A percentile compares a stretch with the other conserved stretches of the same genome.
These are phyloP conservation scores for Madurella fahalii DNA, from an alignment of 2,329 filamentous ascomycete genomes.

Conservation along the genomic window DNA sequence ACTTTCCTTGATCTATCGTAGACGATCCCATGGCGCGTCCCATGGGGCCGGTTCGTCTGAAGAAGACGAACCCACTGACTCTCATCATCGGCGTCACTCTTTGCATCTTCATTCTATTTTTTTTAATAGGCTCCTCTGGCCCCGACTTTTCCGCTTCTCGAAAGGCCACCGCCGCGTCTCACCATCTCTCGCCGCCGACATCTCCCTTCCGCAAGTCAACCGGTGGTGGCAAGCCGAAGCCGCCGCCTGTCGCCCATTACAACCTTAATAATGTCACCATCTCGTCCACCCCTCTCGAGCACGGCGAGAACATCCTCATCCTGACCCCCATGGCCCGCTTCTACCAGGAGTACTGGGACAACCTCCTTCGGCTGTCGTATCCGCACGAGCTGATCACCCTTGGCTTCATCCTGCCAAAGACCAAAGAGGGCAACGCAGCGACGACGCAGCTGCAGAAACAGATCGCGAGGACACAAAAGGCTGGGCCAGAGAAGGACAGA, in stretches of 20 bases:
- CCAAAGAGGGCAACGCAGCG: slow-evolving; percentile 83
- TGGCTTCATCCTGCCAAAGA: slow-evolving; percentile 94
- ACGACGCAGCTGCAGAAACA: slow-evolving; percentile 78
- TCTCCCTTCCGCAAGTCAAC: slow-evolving; percentile 64
- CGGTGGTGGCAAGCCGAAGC: slow-evolving; percentile 51
- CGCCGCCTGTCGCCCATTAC: slow-evolving; percentile 87
- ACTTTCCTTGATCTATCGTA: slow-evolving; percentile 15
- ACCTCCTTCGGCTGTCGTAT: slow-evolving; percentile 76
- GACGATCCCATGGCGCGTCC: slow-evolving; percentile 48
- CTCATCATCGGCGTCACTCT: slow-evolving; percentile 67
- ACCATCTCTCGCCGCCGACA: slow-evolving; percentile 69
- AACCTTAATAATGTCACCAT: slow-evolving; percentile 93
- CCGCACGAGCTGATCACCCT: slow-evolving; percentile 93
- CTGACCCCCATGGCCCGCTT: slow-evolving; percentile 91
- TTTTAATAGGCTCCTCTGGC: slow-evolving; percentile 51
- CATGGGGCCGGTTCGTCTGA: slow-evolving; percentile 66
- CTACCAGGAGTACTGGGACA: slow-evolving; percentile 95
- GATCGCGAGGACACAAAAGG: slow-evolving; percentile 77
- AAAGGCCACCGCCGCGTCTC: slow-evolving; percentile 53
- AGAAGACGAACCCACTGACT: slow-evolving; percentile 74
- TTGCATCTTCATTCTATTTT: slow-evolving; percentile 67
- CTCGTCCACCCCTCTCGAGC: slow-evolving; percentile 67
- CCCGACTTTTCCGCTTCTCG: slow-evolving; percentile 32
- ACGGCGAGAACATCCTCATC: slow-evolving; percentile 82
- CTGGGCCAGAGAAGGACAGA: slow-evolving; percentile 69